These are phyloP conservation scores for Pichia phayaonensis DNA, from an alignment of 805 yeast genomes.

Conservation along the genomic window DNA sequence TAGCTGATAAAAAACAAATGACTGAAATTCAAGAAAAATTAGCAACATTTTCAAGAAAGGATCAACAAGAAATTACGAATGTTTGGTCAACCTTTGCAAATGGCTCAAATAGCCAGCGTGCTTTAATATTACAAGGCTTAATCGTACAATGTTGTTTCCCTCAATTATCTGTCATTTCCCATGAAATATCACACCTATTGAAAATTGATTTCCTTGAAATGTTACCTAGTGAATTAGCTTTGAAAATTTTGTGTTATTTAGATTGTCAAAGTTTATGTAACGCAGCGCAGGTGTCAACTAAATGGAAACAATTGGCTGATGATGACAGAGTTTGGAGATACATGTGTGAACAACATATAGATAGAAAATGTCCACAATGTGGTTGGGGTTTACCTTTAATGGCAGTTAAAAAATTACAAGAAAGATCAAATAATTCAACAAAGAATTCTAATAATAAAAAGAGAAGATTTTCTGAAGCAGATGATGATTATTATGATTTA, in stretches of 20 bases:
- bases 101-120: constrained; percentile 62
- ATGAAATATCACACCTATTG: constrained; percentile 70
- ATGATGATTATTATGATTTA: constrained; percentile 7
- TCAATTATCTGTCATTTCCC: constrained; percentile 77
- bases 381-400: constrained; percentile 98
- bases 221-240: constrained; percentile 77
- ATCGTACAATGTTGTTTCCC: constrained; percentile 92
- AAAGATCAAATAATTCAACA: constrained; percentile 10
- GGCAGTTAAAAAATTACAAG: constrained; percentile 63
- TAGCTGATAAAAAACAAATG: constrained; percentile 58
- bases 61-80: constrained; percentile 69
- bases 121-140: constrained; percentile 73
- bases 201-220: constrained; percentile 83
- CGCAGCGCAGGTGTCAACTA: constrained; percentile 86
- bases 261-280: constrained; percentile 91
- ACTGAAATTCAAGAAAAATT: constrained; percentile 50
- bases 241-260: constrained; percentile 77
- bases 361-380: constrained; percentile 93
- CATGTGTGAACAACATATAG: constrained; percentile 97
- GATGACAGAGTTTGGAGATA: constrained; percentile 98
- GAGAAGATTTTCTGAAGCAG: constrained; percentile 21
- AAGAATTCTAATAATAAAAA: constrained; percentile 7
- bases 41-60: constrained; percentile 56
- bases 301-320: constrained; percentile 87
- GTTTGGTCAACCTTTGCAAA: constrained; percentile 81